Percentiles rank a stretch among this genome's conserved stretches.
These are phyloP conservation scores for Lactifluus rugatus DNA, from an alignment of 768 basidiomycete genomes.

Conservation along the genomic window DNA sequence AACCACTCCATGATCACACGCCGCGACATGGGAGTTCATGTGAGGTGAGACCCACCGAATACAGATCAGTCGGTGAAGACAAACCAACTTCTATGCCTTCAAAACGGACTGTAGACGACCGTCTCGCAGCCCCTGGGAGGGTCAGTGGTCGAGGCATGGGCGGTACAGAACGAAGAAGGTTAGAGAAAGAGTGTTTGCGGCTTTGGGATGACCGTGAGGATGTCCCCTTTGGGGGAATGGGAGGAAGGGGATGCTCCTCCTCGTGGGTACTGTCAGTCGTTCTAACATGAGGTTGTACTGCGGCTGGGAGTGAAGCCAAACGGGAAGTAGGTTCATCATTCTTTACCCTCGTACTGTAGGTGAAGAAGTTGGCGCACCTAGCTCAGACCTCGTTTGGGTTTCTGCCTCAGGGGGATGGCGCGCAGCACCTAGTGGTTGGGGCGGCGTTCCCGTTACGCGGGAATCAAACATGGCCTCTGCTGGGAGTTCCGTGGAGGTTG, in stretches of 20 bases:
- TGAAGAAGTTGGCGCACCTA: too few species aligned
- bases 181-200: too few species aligned
- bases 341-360: not conserved
- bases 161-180: not conserved
- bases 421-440: not conserved
- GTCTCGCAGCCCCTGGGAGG: not conserved
- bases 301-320: not conserved
- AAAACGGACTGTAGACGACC: not conserved
- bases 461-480: too few species aligned
- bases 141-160: not conserved
- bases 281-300: not conserved
- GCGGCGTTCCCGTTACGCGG: not conserved
- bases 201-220: not conserved
- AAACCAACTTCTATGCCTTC: not conserved
- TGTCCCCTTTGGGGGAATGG: not conserved
- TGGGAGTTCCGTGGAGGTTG: not conserved
- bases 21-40: not conserved
- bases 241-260: not conserved
- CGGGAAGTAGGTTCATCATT: not conserved
- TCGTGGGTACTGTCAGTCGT: too few species aligned
- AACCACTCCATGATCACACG: not conserved
- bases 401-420: not conserved
- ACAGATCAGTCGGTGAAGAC: not conserved
- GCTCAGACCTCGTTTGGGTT: not conserved
- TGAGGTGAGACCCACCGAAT: not conserved